Evolutionary conservation across 2,329 filamentous ascomycete species (phyloP), one percentile per base, ranked within the genome.

Genomic region (Pyricularia pennisetigena): DNA sequence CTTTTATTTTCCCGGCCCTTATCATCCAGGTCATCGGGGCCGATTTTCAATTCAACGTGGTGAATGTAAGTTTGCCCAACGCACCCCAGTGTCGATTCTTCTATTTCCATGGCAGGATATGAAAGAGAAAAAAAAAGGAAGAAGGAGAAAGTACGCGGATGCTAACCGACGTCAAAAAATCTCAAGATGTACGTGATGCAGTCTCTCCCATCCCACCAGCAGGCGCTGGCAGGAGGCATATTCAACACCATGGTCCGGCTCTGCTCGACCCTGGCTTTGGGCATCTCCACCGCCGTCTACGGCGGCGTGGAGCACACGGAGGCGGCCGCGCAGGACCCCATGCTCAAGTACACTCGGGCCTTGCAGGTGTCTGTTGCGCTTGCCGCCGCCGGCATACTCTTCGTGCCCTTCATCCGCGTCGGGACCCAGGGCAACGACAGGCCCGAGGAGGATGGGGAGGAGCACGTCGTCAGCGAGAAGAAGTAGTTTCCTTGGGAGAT

Each of bases 21-120:
- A 76, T 87, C 5, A 75, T 91, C 29, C 83, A 84, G 26, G 88
- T 90, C 1, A 78, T 89, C 4, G 89, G 89, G 0, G 88, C 88
- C 0, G 89, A 91, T 73, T 84, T 91, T 41, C 85, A 90, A 69
- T 91, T 90, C 75, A 90, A 90, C 69, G 88, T 91, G 26, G 84
- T 86, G 3, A 91, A 91, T 72, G 85, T 88, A 74, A 72, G 83
- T 77, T n/a, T 29, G 32, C 3, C 35, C 54, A 29, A 32, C 24
- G n/a, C 29, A 9, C 41, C 24, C 24, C 4, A n/a, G n/a, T n/a
- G n/a, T n/a, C n/a, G n/a, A n/a, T n/a, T n/a, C n/a, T n/a, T n/a
- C n/a, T n/a, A n/a, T n/a, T n/a, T n/a, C n/a, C n/a, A n/a, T n/a
- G n/a, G n/a, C n/a, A n/a, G n/a, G n/a, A n/a, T n/a, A n/a, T n/a